Evolutionary conservation across 2,329 filamentous ascomycete genomes (phyloP).

Genomic region (Rutstroemia sp.): DNA sequence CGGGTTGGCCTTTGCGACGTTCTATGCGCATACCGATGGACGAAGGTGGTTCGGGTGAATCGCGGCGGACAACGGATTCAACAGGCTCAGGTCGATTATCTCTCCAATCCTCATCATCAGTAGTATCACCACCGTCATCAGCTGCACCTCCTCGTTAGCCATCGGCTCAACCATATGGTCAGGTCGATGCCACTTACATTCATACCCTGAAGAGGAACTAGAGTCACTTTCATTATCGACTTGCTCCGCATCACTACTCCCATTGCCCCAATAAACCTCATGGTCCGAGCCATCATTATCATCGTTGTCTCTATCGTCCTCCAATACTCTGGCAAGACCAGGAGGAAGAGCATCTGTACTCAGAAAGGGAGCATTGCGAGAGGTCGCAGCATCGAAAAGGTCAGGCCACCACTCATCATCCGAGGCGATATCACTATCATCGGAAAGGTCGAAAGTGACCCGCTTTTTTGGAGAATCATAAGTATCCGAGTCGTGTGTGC

Average conservation of each 20-base stretch:
- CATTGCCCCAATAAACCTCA: constrained; percentile 1
- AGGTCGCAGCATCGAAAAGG: constrained; percentile 1
- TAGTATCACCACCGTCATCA: constrained; percentile 29
- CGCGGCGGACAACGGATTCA: not conserved
- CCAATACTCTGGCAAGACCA: constrained; percentile 2
- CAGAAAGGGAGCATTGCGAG: not conserved
- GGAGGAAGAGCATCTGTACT: constrained; percentile 4
- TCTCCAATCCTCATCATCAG: constrained; percentile 8
- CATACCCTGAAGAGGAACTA: constrained; percentile 1
- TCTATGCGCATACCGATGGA: constrained; percentile 11
- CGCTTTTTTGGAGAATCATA: not conserved
- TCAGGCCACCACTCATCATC: constrained; percentile 5
- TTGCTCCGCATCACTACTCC: not conserved
- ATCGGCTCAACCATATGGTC: not conserved
- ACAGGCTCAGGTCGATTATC: constrained; percentile 1
- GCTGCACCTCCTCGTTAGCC: constrained; percentile 31
- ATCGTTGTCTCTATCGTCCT: constrained; percentile 5
- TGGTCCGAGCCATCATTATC: not conserved
- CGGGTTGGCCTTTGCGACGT: constrained; percentile 20
- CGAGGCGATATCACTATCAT: not conserved
- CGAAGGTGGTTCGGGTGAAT: not conserved
- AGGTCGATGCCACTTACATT: constrained; percentile 3
- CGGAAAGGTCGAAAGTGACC: not conserved
- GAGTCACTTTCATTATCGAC: constrained; percentile 1
- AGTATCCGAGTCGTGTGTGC: not conserved